A percentile compares a stretch with the other conserved stretches of the same genome.
Evolutionary conservation across 1,139 yeast species (phyloP).

Genomic region (Blastobotrys malaysiensis): DNA sequence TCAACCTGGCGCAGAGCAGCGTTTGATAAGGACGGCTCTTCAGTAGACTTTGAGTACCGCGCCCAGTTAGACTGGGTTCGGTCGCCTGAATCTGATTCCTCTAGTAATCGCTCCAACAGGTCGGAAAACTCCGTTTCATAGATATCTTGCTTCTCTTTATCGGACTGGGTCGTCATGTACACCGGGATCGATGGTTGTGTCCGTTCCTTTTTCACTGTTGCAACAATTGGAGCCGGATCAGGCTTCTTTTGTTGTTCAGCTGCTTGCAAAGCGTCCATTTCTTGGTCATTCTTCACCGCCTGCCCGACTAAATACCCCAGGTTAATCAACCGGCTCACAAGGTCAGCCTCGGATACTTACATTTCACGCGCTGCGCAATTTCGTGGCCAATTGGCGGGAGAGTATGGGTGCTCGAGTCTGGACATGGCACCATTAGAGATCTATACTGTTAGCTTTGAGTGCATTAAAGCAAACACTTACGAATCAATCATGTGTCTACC

Average conservation of each 20-base stretch:
- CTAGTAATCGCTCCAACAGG: conserved; percentile 4
- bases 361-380: neutral
- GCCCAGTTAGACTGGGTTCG: neutral
- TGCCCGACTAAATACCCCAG: neutral
- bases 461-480: too few species aligned
- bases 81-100: neutral
- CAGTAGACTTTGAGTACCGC: neutral
- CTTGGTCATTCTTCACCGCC: neutral
- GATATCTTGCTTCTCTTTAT: conserved; percentile 3
- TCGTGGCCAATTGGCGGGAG: neutral
- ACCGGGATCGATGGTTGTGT: neutral
- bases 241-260: neutral
- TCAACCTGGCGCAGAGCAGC: conserved; percentile 6
- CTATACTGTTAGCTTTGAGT: neutral
- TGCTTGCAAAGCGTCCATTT: neutral
- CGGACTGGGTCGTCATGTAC: neutral
- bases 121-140: conserved; percentile 9
- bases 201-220: neutral
- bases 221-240: neutral
- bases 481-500: neutral
- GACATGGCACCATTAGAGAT: neutral
- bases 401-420: neutral
- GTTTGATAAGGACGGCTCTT: conserved; percentile 6
- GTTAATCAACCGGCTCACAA: neutral
- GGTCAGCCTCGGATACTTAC: neutral